Base-by-base conservation (phyloP, 176 grass and related monocot genomes). In the Eragrostis curvula region DNA sequence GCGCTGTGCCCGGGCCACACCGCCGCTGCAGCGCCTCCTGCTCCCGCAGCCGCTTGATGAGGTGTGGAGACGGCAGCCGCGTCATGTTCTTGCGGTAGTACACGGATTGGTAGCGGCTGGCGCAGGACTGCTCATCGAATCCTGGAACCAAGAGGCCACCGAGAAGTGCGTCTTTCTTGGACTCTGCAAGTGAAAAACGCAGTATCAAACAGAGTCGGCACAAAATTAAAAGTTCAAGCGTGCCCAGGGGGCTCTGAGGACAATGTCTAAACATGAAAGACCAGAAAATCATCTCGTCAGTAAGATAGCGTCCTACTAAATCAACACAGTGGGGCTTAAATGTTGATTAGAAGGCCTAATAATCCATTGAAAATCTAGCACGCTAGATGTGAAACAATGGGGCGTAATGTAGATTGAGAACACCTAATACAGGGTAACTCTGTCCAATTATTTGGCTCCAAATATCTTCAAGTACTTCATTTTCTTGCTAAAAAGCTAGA, bases 131-230 rank as follows among this genome's bases (percentile, higher is more conserved):
- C 0, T 85, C 86, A 29, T 95, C 78, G 45, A 92, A 84, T 2
- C 73, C 74, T 30, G 88, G 73, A 20, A 85, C 78, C 9, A 95
- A 86, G 41, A 98, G 85, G 61, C 88, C 95, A 13, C 90, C 92
- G 8, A 94, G 84, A 73, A 91, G 88, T 2, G 12, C 55, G 70
- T 87, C 45, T 60, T 55, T 65, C 80, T 78, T 70, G 29, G 65
- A 12, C 9, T 78, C 83, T 78, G 21, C 41, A 69, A 44, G 27
- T 58, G 48, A 40, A 39, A 41, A 65, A 47, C 24, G 23, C 40
- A 28, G 24, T 13, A 14, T 42, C 43, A 36, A 18, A 11, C 28
- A 28, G 8, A 32, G 23, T 12, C 56, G 23, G 3, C 9, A 59
- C 2, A 59, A 59, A n/a, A n/a, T 12, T 25, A n/a, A 59, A 59